Base-by-base conservation (phyloP, 441 rosid genomes). In the Biscutella laevigata region DNA sequence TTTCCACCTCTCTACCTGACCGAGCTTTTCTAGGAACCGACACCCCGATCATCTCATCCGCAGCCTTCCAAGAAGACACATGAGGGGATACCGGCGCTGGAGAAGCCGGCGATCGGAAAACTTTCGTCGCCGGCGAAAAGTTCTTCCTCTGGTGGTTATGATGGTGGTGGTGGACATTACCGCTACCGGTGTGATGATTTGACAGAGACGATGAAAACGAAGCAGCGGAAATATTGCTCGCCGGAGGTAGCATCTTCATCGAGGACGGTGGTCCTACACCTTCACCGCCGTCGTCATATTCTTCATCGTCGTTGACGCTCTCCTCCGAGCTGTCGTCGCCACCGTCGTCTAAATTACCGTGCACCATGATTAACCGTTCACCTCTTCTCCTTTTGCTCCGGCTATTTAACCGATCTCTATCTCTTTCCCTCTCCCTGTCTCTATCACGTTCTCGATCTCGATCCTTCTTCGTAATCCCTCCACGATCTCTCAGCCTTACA, bases 21-120 rank as follows among this genome's bases (percentile, higher is more conserved):
- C 98, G 96, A 71, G 98, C 95, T 84, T 85, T 91, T 74, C 98
- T 70, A 53, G 96, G 98, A 32, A 91, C 95, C 57, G 98, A 76
- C 47, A 87, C 94, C 4, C 96, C 88, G 68, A 91, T 91, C 96
- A 91, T 83, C 76, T 91, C 98, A 52, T 82, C 94, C 7, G 80
- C 74, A 14, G 84, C 76, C 59, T 80, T 82, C 88, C 90, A 82
- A 5, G 84, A 57, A 4, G 77, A 38, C 0, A 22, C 30, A 8
- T 5, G 32, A 17, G 63, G 30, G 0, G 69, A 24, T 11, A 50
- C 32, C 25, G 71, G 80, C 26, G 79, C 73, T 53, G 81, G 83
- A 40, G 69, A 41, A 25, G 41, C 29, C 7, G 43, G 21, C 42
- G 43, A 51, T 35, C 57, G 35, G 9, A 48, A 48, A 10, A 13